Evolutionary conservation across 148 eudicot species (phyloP).

Genomic region (Tetragonia tetragonoides): DNA sequence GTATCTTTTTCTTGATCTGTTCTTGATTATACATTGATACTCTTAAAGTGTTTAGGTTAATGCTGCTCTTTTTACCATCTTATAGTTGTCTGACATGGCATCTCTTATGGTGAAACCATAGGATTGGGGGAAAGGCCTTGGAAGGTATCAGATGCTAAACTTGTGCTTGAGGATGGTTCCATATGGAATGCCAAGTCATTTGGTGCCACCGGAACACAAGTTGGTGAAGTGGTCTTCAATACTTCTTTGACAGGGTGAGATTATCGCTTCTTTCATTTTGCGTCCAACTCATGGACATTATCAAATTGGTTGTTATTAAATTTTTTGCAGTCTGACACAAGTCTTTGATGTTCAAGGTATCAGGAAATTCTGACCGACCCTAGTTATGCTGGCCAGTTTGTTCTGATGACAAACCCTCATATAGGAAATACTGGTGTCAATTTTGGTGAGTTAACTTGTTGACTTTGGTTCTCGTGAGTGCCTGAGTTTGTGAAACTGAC

Average conservation of each 20-base stretch:
- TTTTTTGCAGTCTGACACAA: not conserved
- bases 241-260: conserved; percentile 89
- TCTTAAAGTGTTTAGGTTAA: not conserved
- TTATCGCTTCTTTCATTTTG: not conserved
- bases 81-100: not conserved
- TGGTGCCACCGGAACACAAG: conserved; percentile 98
- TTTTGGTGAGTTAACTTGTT: conserved; percentile 56
- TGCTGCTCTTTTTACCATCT: not conserved
- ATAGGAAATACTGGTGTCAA: conserved; percentile 97
- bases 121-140: conserved; percentile 70
- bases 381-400: conserved; percentile 99
- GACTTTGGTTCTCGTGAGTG: conserved; percentile 3
- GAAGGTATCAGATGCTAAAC: conserved; percentile 93
- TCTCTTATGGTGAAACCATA: conserved; percentile 21
- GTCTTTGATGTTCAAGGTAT: conserved; percentile 46
- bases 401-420: conserved; percentile 94
- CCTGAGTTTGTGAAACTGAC: conserved; percentile 8
- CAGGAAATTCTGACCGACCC: conserved; percentile 98
- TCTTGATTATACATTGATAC: not conserved
- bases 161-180: conserved; percentile 96
- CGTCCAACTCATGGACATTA: not conserved
- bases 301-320: not conserved
- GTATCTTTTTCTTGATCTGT: not conserved
- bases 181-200: conserved; percentile 94
- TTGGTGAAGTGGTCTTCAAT: conserved; percentile 98